Conservation (phyloP, 2,329 filamentous ascomycete genomes). For the Pseudogymnoascus sp. region DNA sequence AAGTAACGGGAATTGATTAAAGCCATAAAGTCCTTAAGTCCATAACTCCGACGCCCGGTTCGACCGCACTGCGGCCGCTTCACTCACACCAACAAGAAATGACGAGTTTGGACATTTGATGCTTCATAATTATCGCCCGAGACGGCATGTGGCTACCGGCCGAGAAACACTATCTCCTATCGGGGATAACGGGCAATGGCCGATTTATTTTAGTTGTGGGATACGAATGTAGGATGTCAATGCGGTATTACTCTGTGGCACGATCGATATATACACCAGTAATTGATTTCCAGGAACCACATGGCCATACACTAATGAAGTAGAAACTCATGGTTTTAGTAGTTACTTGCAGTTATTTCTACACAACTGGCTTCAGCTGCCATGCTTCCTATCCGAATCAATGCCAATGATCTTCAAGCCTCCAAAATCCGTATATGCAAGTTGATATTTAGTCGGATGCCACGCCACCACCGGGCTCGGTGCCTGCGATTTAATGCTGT, state of each 20-base stretch:
- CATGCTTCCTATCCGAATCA: constrained; percentile 39
- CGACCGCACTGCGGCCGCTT: neutral
- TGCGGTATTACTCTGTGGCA: neutral
- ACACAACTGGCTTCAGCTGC: neutral
- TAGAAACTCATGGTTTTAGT: neutral
- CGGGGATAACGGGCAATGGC: neutral
- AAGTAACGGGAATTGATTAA: neutral
- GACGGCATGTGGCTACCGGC: neutral
- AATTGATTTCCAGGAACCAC: neutral
- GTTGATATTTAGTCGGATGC: constrained; percentile 65
- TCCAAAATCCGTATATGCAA: constrained; percentile 66
- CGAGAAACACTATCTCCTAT: neutral
- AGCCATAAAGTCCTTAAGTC: neutral
- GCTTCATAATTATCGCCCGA: neutral
- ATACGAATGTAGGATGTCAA: neutral
- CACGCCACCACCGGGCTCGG: constrained; percentile 62
- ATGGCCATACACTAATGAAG: neutral
- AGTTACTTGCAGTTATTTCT: neutral
- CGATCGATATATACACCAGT: neutral
- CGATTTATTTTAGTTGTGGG: neutral
- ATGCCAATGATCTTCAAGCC: constrained; percentile 54
- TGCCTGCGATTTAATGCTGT: constrained; percentile 61
- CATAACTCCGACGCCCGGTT: neutral
- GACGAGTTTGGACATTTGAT: neutral
- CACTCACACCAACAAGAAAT: neutral